Percentiles rank a stretch among this genome's conserved stretches.
phyloP scores from a whole-genome alignment of 495 filamentous ascomycete species.

The Talaromyces proteolyticus region DNA sequence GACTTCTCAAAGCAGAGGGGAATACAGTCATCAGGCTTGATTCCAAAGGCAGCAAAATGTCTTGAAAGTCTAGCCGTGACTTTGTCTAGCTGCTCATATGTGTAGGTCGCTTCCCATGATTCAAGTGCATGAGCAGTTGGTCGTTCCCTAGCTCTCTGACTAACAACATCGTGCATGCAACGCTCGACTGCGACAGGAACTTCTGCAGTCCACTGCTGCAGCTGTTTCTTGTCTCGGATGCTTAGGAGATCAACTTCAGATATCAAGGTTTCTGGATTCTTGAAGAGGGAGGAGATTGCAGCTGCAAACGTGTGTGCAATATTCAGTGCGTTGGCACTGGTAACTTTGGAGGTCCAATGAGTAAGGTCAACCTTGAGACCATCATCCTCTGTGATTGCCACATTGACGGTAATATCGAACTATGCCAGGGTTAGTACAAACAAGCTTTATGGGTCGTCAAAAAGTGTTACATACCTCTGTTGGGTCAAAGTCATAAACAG shows the following conservation, averaged over 20 bases:
- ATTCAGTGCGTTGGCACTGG: background rate
- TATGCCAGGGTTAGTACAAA: background rate
- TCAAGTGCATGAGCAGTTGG: slow-evolving; percentile 17
- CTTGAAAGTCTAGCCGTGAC: slow-evolving; percentile 21
- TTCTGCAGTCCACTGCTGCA: slow-evolving; percentile 23
- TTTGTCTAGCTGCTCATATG: slow-evolving; percentile 22
- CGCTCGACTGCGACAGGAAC: slow-evolving; percentile 17
- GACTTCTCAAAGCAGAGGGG: slow-evolving; percentile 41
- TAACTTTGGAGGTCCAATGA: background rate
- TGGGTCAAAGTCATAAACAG: background rate
- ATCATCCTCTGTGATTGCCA: background rate
- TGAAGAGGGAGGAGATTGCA: background rate
- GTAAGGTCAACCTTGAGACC: background rate
- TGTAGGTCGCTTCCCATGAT: slow-evolving; percentile 17
- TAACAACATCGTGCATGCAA: slow-evolving; percentile 23
- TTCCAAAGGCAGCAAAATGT: slow-evolving; percentile 15
- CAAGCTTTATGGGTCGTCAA: too few species aligned
- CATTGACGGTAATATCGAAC: background rate
- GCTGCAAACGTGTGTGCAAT: background rate
- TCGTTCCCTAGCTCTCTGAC: slow-evolving; percentile 9
- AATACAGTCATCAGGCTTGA: slow-evolving; percentile 22
- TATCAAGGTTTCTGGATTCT: background rate
- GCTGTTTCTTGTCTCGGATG: slow-evolving; percentile 9
- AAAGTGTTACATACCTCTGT: background rate
- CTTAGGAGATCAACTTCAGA: background rate